Evolutionary conservation across 1,284 basidiomycete genomes (phyloP), one percentile per base, ranked within the genome.

Genomic region (Volvariella volvacea): DNA sequence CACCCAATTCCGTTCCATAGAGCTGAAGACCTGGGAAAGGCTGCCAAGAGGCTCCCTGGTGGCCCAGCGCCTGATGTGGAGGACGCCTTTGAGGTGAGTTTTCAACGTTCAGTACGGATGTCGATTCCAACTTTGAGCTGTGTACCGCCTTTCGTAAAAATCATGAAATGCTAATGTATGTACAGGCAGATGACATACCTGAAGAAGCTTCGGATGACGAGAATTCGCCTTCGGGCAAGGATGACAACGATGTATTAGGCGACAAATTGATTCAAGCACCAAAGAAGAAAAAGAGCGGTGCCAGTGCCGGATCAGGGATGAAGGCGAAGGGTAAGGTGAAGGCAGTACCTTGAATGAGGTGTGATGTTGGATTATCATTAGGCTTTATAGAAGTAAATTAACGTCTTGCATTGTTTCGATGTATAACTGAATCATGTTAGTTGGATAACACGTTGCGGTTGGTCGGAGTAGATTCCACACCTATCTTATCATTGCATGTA

Each of bases 1-100:
- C 92, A 96, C 60, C 92, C 93, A 0, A 87, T 96, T 52, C 80
- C 92, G 0, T 95, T 93, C 74, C 83, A 95, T 65, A 92, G 90
- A 58, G 86, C 82, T 0, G 71, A 76, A 47, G 84, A 89, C 54
- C 69, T 92, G 34, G 87, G 88, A 2, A 85, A 83, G 53, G 71
- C 62, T 14, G 80, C 88, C 1, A 89, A 86, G 71, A 92, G 88
- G 60, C 72, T 92, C 43, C n/a, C 34, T 15, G 78, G 71, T 22
- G 87, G 80, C 1, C 75, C 83, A 9, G 76, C 78, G 14, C 92
- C 93, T 0, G 93, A 97, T 65, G 73, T 92, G 21, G 92, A 96
- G 58, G 93, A 96, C 45, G 90, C 84, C 0, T 86, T 87, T 51
- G 77, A 75, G 33, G 71, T 80, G 48, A 53, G 73, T 64, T 15